A percentile compares a stretch with the other conserved stretches of the same genome.
Evolutionary conservation across 176 grass and related monocot species (phyloP).

Genomic region (sorghum (Sorghum bicolor)): DNA sequence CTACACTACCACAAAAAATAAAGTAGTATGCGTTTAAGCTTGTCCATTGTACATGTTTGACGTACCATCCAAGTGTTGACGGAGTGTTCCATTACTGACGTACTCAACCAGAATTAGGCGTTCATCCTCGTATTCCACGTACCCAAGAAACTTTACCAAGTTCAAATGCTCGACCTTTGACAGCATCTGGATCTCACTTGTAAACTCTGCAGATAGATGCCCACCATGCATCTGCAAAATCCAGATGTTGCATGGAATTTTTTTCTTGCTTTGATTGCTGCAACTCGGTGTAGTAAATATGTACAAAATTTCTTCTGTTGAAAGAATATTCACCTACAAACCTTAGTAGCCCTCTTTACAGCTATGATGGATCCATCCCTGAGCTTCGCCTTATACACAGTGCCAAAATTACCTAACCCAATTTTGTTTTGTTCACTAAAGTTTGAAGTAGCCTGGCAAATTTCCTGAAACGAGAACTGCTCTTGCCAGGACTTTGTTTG

Average conservation of each 20-base stretch:
- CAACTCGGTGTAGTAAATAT: conserved; percentile 18
- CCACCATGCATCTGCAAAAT: conserved; percentile 63
- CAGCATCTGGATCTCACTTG: conserved; percentile 70
- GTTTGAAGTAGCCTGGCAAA: conserved; percentile 72
- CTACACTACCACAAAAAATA: not conserved
- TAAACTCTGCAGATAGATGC: conserved; percentile 65
- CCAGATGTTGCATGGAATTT: conserved; percentile 3
- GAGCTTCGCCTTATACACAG: conserved; percentile 79
- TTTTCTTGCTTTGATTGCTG: conserved; percentile 15
- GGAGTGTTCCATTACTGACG: conserved; percentile 74
- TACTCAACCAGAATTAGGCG: conserved; percentile 75
- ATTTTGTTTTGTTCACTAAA: conserved; percentile 78
- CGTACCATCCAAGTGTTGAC: conserved; percentile 89
- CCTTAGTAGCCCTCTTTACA: conserved; percentile 85
- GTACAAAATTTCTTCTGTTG: not conserved
- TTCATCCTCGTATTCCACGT: conserved; percentile 67
- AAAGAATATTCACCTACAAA: conserved; percentile 33
- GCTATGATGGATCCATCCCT: conserved; percentile 79
- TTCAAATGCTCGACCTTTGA: conserved; percentile 85
- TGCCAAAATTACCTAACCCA: conserved; percentile 79
- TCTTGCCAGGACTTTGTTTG: conserved; percentile 41
- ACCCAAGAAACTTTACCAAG: conserved; percentile 74
- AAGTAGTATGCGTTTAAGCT: not conserved
- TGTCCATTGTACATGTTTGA: conserved; percentile 20
- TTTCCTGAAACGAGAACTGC: conserved; percentile 58